These are phyloP conservation scores for Lavandula angustifolia DNA, from an alignment of 257 asterid genomes.

Conservation along the genomic window DNA sequence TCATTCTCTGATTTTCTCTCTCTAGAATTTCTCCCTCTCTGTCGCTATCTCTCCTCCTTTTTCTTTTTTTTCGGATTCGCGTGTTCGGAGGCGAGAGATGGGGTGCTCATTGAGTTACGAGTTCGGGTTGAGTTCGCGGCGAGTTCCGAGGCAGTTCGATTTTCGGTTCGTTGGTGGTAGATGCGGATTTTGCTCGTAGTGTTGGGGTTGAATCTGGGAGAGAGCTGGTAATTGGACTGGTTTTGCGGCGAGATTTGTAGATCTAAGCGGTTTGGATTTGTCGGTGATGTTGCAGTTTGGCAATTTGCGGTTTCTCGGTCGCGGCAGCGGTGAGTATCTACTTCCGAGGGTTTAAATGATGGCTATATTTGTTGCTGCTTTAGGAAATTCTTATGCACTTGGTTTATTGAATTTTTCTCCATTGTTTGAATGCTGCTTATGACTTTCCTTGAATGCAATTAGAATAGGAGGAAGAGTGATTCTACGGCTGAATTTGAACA, in stretches of 20 bases:
- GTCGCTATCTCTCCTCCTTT: not conserved
- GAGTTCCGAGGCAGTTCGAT: conserved; percentile 31
- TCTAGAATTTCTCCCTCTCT: conserved; percentile 5
- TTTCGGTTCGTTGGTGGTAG: conserved; percentile 31
- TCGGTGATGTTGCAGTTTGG: conserved; percentile 52
- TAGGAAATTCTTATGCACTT: too few relatives aligned
- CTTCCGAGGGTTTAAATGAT: conserved; percentile 11
- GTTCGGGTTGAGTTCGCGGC: conserved; percentile 28
- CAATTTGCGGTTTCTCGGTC: conserved; percentile 31
- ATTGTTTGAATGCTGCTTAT: not conserved
- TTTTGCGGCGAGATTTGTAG: conserved; percentile 35
- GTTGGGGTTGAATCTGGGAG: conserved; percentile 21
- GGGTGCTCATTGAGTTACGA: conserved; percentile 22
- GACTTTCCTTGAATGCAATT: not conserved
- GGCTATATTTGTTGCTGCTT: not conserved
- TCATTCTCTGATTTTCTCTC: conserved; percentile 31
- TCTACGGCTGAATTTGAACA: not conserved
- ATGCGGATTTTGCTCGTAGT: conserved; percentile 36
- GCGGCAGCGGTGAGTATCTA: conserved; percentile 44
- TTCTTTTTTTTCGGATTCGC: not conserved
- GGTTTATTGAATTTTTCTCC: not conserved
- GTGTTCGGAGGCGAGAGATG: conserved; percentile 37
- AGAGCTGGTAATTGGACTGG: conserved; percentile 31
- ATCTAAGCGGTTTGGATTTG: conserved; percentile 44
- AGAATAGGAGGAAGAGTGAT: not conserved